Conservation (phyloP, 306 rosid species). For the Styphnolobium japonicum region DNA sequence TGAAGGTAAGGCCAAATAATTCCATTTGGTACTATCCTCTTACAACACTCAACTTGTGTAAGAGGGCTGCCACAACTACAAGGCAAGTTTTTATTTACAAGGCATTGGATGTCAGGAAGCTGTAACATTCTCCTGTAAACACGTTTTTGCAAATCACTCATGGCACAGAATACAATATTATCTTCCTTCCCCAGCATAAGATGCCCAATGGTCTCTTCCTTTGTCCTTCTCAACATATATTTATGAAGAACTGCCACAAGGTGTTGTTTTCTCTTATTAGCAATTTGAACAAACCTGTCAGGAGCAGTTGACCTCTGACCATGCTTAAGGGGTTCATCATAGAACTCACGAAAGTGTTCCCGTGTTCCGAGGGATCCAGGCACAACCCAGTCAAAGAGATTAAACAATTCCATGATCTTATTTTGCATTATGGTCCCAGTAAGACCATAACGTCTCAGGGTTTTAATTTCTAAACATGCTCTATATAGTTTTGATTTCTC, state of each 20-base stretch:
- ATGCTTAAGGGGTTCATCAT: slow-evolving; percentile 92
- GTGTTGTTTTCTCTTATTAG: slow-evolving; percentile 79
- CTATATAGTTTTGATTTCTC: slow-evolving; percentile 81
- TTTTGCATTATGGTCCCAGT: slow-evolving; percentile 97
- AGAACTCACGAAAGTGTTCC: slow-evolving; percentile 87
- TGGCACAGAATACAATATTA: slow-evolving; percentile 80
- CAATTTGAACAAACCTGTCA: slow-evolving; percentile 69
- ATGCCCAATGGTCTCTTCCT: slow-evolving; percentile 97
- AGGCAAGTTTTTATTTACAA: slow-evolving; percentile 75
- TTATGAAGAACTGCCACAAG: slow-evolving; percentile 66
- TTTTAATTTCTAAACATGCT: slow-evolving; percentile 77
- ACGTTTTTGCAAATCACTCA: slow-evolving; percentile 93
- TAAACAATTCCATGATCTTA: slow-evolving; percentile 89
- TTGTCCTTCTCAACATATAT: slow-evolving; percentile 89
- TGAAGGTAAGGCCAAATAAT: slow-evolving; percentile 87
- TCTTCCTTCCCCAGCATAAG: slow-evolving; percentile 99
- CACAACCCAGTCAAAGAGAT: slow-evolving; percentile 87
- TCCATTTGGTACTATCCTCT: slow-evolving; percentile 82
- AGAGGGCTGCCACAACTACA: slow-evolving; percentile 96
- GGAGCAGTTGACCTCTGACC: slow-evolving; percentile 97
- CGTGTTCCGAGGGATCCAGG: slow-evolving; percentile 95
- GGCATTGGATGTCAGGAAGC: slow-evolving; percentile 88
- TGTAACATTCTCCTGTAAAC: slow-evolving; percentile 82
- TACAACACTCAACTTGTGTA: slow-evolving; percentile 86
- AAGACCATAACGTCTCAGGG: slow-evolving; percentile 77